These are phyloP conservation scores for Ceratocystis albifundus DNA, from an alignment of 2,329 filamentous ascomycete genomes.

Conservation along the genomic window DNA sequence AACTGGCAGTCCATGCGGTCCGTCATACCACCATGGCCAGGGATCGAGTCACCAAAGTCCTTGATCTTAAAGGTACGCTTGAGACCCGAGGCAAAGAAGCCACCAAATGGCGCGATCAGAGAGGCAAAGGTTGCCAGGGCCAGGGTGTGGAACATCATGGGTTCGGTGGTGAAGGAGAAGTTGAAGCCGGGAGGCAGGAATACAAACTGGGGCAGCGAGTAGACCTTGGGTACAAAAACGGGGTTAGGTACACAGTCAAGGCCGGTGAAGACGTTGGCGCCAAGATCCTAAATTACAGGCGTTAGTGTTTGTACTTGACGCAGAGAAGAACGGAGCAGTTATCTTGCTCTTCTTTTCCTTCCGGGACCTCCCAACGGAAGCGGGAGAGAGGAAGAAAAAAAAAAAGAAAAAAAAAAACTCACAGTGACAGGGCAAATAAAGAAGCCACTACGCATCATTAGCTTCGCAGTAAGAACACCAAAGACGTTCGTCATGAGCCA, in stretches of 20 bases:
- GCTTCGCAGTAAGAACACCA: slow-evolving; percentile 66
- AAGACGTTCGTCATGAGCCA: slow-evolving; percentile 93
- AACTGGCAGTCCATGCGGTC: slow-evolving; percentile 99
- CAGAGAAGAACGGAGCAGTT: no score
- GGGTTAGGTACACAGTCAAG: slow-evolving; percentile 85
- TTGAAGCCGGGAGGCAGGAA: slow-evolving; percentile 50
- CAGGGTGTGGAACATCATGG: slow-evolving; percentile 88
- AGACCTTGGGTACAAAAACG: slow-evolving; percentile 70
- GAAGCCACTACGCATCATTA: slow-evolving; percentile 85
- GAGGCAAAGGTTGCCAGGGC: slow-evolving; percentile 88
- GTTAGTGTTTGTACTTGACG: no score
- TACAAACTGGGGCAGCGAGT: slow-evolving; percentile 60
- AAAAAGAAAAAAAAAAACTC: slow-evolving; percentile 31
- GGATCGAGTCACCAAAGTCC: slow-evolving; percentile 97
- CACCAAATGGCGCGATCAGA: slow-evolving; percentile 90
- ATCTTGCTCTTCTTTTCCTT: no score
- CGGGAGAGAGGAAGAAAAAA: neutral
- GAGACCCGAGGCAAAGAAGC: slow-evolving; percentile 93
- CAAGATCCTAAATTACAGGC: slow-evolving; percentile 51
- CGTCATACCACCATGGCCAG: slow-evolving; percentile 93
- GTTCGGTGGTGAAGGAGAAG: slow-evolving; percentile 61
- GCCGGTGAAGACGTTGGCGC: slow-evolving; percentile 83
- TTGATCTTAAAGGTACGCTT: slow-evolving; percentile 99
- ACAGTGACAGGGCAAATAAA: slow-evolving; percentile 95
- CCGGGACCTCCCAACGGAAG: neutral